Evolutionary conservation across 805 yeast genomes (phyloP).

Genomic region (Schwanniomyces polymorphus): DNA sequence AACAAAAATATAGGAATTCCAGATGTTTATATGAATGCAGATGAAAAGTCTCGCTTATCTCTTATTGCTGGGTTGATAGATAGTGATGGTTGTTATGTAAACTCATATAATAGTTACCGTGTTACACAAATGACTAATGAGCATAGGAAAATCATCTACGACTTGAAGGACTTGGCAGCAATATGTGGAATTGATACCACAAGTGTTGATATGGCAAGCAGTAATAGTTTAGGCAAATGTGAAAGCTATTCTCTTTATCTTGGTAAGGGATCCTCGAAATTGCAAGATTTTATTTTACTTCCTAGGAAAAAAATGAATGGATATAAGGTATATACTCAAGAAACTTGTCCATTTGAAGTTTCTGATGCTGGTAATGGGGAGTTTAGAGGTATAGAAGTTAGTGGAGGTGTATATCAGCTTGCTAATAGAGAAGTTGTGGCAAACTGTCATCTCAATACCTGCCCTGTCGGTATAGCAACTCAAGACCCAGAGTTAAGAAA

Average conservation of each 20-base stretch:
- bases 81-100: slow-evolving; percentile 6
- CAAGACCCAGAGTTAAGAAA: slow-evolving; percentile 93
- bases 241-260: background rate
- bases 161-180: background rate
- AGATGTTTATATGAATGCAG: slow-evolving; percentile 1
- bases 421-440: background rate
- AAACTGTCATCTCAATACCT: slow-evolving; percentile 80
- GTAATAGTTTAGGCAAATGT: too few relatives aligned
- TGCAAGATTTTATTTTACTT: slow-evolving; percentile 5
- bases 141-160: background rate
- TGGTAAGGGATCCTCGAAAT: background rate
- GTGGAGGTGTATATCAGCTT: slow-evolving; percentile 3
- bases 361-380: slow-evolving; percentile 1
- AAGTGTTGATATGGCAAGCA: background rate
- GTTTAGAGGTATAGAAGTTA: slow-evolving; percentile 6
- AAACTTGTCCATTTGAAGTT: slow-evolving; percentile 1
- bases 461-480: slow-evolving; percentile 99
- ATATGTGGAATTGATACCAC: background rate
- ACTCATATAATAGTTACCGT: background rate
- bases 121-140: background rate
- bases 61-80: slow-evolving; percentile 8
- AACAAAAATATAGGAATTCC: background rate
- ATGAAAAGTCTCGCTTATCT: background rate
- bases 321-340: background rate
- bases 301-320: slow-evolving; percentile 5